Evolutionary conservation across 75 land plant species (phyloP), one percentile per base, ranked within the genome.

Genomic region (Selaginella tamariscina): DNA sequence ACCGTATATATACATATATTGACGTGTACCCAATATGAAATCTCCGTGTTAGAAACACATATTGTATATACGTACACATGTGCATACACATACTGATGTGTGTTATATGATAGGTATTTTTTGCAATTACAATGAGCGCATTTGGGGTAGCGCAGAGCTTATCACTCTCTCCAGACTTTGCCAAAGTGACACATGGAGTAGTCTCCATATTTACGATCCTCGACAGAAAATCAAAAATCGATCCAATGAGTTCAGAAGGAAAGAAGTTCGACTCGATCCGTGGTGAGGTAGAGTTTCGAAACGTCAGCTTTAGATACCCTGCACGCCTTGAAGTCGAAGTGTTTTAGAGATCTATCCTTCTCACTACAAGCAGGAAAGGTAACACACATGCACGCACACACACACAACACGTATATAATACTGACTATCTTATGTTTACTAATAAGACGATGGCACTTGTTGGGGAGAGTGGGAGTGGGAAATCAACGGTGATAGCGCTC

Each of bases 221-320:
- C 27, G 93, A 88, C 30, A 65, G 87, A 0, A 56, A 78, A 71
- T 88, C 93, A 0, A 76, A 75, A 55, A 88, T 85, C 0, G 79
- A 83, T 68, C 65, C 86, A 20, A 57, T 65, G 28, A 69, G 68
- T n/a, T 32, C 39, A 2, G 63, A 71, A n/a, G 84, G 82, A 2
- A 67, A 31, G 28, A 72, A 68, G 0, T 27, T 82, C 32, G 80
- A 80, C 2, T 67, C 2, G 32, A 68, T 82, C 1, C 76, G 67
- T 23, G 87, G 87, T 0, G 74, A 86, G n/a, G 81, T 88, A 44
- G 92, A 88, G 73, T 76, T 86, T 22, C 70, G 64, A 9, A 80
- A 86, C 68, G 77, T 88, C 2, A 86, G 84, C 71, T 86, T 86
- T 76, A 77, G 62, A 39, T 86, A 86, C 70, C 82, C 84, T 39